Percentiles rank a stretch among this genome's conserved stretches.
Evolutionary conservation across 345 rosid species (phyloP).

Genomic region (Rhodamnia argentea): DNA sequence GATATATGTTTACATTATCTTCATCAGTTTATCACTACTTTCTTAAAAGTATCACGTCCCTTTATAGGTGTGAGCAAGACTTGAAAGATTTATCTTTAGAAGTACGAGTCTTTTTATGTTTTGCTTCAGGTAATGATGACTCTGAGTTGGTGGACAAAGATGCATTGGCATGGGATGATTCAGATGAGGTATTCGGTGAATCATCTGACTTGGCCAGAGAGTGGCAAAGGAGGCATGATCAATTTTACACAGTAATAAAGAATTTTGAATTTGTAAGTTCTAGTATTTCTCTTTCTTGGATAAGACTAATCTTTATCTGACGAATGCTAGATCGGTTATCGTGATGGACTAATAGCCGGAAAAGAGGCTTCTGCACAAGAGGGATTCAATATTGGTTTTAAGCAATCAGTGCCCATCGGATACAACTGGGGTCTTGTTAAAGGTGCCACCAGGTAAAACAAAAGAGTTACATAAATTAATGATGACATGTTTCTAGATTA

Average conservation of each 20-base stretch:
- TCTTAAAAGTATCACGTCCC: background rate
- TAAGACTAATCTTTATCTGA: background rate
- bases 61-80: background rate
- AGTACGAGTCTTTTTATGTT: background rate
- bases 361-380: conserved; percentile 67
- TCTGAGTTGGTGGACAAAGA: conserved; percentile 15
- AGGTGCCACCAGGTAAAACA: conserved; percentile 66
- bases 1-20: background rate
- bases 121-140: conserved; percentile 16
- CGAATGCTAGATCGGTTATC: conserved; percentile 53
- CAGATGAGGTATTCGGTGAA: conserved; percentile 32
- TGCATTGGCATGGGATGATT: conserved; percentile 30
- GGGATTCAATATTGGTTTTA: conserved; percentile 73
- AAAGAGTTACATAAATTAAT: background rate
- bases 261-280: background rate
- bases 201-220: conserved; percentile 31
- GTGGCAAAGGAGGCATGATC: conserved; percentile 26
- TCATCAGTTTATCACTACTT: background rate
- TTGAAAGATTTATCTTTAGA: background rate
- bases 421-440: conserved; percentile 66
- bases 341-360: conserved; percentile 71
- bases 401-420: conserved; percentile 50
- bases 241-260: conserved; percentile 35
- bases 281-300: background rate
- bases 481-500: background rate